Conservation (phyloP, 345 rosid genomes). For the Streptanthus diversifolius region DNA sequence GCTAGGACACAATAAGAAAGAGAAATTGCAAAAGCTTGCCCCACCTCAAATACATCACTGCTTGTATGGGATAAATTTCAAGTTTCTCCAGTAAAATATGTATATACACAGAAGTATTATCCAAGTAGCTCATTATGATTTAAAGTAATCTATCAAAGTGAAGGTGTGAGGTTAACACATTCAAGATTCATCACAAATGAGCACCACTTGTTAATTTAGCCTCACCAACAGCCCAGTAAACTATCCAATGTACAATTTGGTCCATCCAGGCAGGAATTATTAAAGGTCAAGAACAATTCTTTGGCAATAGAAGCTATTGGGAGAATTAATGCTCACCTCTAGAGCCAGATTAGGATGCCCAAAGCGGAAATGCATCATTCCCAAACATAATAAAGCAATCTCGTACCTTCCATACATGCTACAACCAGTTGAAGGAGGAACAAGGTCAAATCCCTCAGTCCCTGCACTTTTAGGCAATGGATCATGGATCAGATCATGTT, state of each 20-base stretch:
- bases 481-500: slow-evolving; percentile 40
- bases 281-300: not conserved
- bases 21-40: not conserved
- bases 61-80: not conserved
- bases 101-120: not conserved
- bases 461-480: slow-evolving; percentile 83
- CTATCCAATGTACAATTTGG: slow-evolving; percentile 2
- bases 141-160: not conserved
- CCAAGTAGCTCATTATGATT: slow-evolving; percentile 5
- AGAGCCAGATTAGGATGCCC: slow-evolving; percentile 96
- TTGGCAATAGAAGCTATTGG: not conserved
- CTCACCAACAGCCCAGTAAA: slow-evolving; percentile 9
- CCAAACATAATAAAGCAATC: slow-evolving; percentile 78
- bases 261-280: not conserved
- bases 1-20: not conserved
- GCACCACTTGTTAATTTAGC: slow-evolving; percentile 12
- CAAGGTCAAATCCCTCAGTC: slow-evolving; percentile 81
- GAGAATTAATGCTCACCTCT: slow-evolving; percentile 55
- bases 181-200: slow-evolving; percentile 9
- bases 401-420: slow-evolving; percentile 69
- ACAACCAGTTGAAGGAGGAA: slow-evolving; percentile 51
- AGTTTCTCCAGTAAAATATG: not conserved
- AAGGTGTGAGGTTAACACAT: not conserved
- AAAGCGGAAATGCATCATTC: slow-evolving; percentile 94
- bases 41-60: not conserved